A percentile compares a stretch with the other conserved stretches of the same genome.
Evolutionary conservation across 352 stramenopile genomes (phyloP).

Genomic region (Globisporangium ultimum): DNA sequence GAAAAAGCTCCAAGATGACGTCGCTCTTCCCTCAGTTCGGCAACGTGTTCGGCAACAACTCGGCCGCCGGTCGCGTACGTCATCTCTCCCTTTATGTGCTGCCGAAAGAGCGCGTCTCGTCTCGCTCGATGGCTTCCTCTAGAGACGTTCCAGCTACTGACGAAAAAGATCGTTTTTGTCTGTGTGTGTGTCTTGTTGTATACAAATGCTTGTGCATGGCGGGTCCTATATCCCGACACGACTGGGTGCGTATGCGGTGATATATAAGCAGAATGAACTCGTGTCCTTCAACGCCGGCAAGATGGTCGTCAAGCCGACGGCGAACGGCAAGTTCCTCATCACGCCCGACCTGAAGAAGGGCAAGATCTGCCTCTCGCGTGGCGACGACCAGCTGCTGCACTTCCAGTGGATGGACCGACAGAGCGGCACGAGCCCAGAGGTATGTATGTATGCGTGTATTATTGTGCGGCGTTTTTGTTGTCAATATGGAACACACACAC

Average conservation of each 20-base stretch:
- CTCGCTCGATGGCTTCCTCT: not conserved
- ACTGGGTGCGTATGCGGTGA: not conserved
- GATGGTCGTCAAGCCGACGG: conserved; percentile 69
- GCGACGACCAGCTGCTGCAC: conserved; percentile 88
- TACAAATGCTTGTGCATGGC: not conserved
- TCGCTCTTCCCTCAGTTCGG: conserved; percentile 82
- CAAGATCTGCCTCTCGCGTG: conserved; percentile 82
- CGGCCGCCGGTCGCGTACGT: conserved; percentile 33
- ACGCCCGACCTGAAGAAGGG: conserved; percentile 90
- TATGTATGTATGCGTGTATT: conserved; percentile 5
- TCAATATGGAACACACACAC: too few species aligned
- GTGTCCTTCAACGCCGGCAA: conserved; percentile 92
- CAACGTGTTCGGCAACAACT: conserved; percentile 74
- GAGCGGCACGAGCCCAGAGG: conserved; percentile 74
- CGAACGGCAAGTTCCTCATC: conserved; percentile 87
- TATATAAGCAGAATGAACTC: conserved; percentile 56
- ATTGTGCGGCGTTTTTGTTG: too few species aligned
- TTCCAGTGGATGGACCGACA: conserved; percentile 92
- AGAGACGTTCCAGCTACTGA: not conserved
- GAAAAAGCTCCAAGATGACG: conserved; percentile 12
- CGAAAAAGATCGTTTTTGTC: conserved; percentile 7
- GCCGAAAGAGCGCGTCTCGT: not conserved
- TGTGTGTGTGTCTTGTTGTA: conserved; percentile 1
- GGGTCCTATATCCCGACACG: not conserved
- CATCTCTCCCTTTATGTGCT: not conserved